phyloP scores from a whole-genome alignment of 495 filamentous ascomycete genomes.

The Annulohypoxylon maeteangense region DNA sequence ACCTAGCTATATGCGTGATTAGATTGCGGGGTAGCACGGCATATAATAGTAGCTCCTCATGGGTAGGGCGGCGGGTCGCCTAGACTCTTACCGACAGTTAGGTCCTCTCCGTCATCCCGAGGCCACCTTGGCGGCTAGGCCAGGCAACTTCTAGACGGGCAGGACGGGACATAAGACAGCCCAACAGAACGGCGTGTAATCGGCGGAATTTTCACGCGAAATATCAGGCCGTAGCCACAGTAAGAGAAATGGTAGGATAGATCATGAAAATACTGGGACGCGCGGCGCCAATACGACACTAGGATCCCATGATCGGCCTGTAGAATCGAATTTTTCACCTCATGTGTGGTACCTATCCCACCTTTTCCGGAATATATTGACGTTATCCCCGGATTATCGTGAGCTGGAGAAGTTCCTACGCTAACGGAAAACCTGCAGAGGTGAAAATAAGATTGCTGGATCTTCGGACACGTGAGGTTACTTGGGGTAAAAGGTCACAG shows the following conservation, averaged over 20 bases:
- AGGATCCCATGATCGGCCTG: slow-evolving; percentile 39
- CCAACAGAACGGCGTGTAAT: slow-evolving; percentile 35
- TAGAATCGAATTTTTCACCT: slow-evolving; percentile 25
- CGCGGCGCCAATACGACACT: slow-evolving; percentile 35
- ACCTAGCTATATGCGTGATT: slow-evolving; percentile 30
- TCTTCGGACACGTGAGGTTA: slow-evolving; percentile 29
- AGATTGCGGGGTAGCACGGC: slow-evolving; percentile 46
- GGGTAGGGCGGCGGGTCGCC: slow-evolving; percentile 15
- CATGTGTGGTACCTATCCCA: slow-evolving; percentile 33
- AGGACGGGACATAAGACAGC: slow-evolving; percentile 6
- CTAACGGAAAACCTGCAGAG: slow-evolving; percentile 23
- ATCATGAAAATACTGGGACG: slow-evolving; percentile 19
- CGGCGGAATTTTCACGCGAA: slow-evolving; percentile 31
- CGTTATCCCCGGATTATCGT: slow-evolving; percentile 39
- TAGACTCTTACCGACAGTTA: slow-evolving; percentile 40
- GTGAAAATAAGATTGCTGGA: slow-evolving; percentile 35
- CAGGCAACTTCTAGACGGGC: neutral
- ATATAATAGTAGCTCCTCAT: slow-evolving; percentile 33
- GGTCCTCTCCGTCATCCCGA: slow-evolving; percentile 41
- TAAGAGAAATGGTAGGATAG: slow-evolving; percentile 21
- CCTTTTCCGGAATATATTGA: slow-evolving; percentile 34
- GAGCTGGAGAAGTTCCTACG: slow-evolving; percentile 16
- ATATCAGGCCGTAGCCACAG: slow-evolving; percentile 4
- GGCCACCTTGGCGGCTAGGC: slow-evolving; percentile 18
- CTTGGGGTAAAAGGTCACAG: slow-evolving; percentile 17